Base-by-base conservation (phyloP, 257 asterid genomes). In the Solanum boliviense region DNA sequence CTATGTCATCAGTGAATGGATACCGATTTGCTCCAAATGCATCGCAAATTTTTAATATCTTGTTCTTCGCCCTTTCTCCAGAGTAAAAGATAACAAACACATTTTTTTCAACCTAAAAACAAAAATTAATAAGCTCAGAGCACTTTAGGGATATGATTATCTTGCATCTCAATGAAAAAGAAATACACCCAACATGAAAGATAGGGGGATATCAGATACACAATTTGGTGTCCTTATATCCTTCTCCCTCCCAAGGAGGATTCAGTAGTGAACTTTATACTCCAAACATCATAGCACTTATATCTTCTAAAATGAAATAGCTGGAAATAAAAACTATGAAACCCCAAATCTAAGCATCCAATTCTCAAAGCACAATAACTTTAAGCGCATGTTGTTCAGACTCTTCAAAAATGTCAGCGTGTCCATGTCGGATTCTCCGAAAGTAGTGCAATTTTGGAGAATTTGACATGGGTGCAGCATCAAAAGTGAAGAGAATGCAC, bases 21-120 rank as follows among this genome's bases (percentile, higher is more conserved):
- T 94, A 94, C 3, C 93, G 92, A 86, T 92, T 92, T 87, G 95
- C 96, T 91, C 96, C 96, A 91, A 92, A 92, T 74, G 95, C 94
- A 87, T 94, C 96, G 83, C 96, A 94, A 44, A 92, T 90, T 89
- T 93, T 94, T 92, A 93, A 52, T 86, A 94, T 89, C 87, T 93
- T 94, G 86, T 73, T 90, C 92, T 90, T 94, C 73, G 91, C 94
- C 88, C 93, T 92, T 89, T 93, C 95, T 83, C 95, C 97, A 84
- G 95, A 93, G 90, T 92, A 93, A 78, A 94, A 94, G 44, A 93
- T 89, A 39, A 93, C 90, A 90, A 94, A 93, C 62, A 92, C 94
- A 83, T 92, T 92, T 78, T 94, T 94, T 79, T 94, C 95, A 27
- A 92, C 92, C 97, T 94, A 92, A 87, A 91, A 89, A 35, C 36